Base-by-base conservation (phyloP, 228 moss, liverwort and hornwort species). In the Sphagnum magellanicum region DNA sequence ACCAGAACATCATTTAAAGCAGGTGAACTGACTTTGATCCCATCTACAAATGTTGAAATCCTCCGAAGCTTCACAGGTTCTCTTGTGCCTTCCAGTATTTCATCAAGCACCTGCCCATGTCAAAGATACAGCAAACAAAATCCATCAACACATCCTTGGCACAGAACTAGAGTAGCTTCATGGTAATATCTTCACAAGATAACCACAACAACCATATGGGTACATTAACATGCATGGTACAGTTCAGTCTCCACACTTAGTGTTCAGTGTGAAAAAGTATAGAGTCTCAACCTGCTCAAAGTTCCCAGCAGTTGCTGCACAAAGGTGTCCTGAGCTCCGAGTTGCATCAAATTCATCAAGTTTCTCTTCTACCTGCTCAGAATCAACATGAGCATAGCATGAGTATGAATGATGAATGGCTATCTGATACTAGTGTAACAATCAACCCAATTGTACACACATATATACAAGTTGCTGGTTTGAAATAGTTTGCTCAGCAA, bases 1-100 rank as follows among this genome's bases (percentile, higher is more conserved):
- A 93, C 72, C 62, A 93, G 73, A 32, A 93, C 66, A 70, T 93
- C 92, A 69, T 93, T 93, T 74, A 93, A 74, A 63, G 92, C 88
- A 1, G 78, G 79, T 61, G 81, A 77, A 48, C 71, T 75, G 65
- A 88, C 77, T 64, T 76, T 74, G 66, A 78, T 76, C 66, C 94
- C 94, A 75, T 94, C 87, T 69, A 94, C 80, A 55, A 63, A 75
- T 48, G 88, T 88, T 61, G 83, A 75, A 59, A 92, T 91, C 71
- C 94, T 84, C 51, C 49, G 79, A 65, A 91, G 74, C 63, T 90
- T 81, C 74, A 79, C 65, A 58, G 94, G 83, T 65, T 81, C 76
- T 60, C 67, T 70, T 12, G 51, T 66, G 67, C 88, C 88, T 55
- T 84, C 71, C 62, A 94, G 67, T 53, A 95, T 88, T 50, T 79